Evolutionary conservation across 106 monocot species (phyloP).

Genomic region (Dendrobium catenatum): DNA sequence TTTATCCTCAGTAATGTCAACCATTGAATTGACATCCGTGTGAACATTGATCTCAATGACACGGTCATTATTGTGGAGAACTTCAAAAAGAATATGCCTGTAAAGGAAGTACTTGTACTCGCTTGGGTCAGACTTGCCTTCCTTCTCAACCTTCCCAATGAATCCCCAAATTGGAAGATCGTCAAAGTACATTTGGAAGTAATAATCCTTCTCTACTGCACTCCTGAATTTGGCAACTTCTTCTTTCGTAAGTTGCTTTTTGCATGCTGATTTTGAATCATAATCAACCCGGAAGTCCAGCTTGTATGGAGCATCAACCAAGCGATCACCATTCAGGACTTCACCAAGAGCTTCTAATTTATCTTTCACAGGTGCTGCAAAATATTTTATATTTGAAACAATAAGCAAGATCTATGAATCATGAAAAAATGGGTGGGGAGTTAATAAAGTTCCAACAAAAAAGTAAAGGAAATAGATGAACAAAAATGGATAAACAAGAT

Average conservation of each 20-base stretch:
- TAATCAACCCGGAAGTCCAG: conserved; percentile 42
- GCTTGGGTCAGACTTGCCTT: conserved; percentile 34
- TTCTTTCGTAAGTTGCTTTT: conserved; percentile 41
- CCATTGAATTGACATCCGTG: conserved; percentile 31
- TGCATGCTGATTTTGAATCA: conserved; percentile 35
- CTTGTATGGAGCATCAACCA: conserved; percentile 64
- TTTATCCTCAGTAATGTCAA: conserved; percentile 45
- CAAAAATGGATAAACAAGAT: not conserved
- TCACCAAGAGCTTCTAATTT: conserved; percentile 54
- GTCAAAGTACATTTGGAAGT: conserved; percentile 67
- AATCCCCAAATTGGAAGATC: conserved; percentile 64
- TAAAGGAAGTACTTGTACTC: conserved; percentile 50
- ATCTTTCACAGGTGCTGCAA: conserved; percentile 34
- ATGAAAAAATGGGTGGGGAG: not conserved
- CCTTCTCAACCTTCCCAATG: conserved; percentile 51
- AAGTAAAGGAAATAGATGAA: not conserved
- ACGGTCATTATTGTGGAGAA: conserved; percentile 40
- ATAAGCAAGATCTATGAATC: not conserved
- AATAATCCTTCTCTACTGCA: conserved; percentile 47
- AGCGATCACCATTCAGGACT: conserved; percentile 50
- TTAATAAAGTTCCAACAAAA: not conserved
- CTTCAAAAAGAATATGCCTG: conserved; percentile 37
- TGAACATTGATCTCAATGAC: conserved; percentile 45
- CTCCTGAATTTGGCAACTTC: conserved; percentile 40
- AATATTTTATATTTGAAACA: conserved; percentile 5